Percentiles rank a stretch among this genome's conserved stretches.
Conservation (phyloP, 208 protist species). For the Zelonia costaricensis region DNA sequence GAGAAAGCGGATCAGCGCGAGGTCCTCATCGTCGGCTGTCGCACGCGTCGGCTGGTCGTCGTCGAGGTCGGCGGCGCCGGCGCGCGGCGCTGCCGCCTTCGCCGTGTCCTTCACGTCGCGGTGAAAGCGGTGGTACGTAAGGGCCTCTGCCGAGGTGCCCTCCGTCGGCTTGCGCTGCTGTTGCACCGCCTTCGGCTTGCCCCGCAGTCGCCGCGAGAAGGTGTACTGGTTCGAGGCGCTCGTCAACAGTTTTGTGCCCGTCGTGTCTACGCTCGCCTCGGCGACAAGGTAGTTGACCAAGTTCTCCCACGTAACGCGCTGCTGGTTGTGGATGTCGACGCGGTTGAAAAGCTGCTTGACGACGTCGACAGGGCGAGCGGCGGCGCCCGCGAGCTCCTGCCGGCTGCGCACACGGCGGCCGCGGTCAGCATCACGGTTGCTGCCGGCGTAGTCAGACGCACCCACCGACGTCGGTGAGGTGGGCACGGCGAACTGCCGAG, state of each 20-base stretch:
- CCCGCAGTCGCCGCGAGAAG: conserved; percentile 34
- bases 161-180: background rate
- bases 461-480: too few species aligned
- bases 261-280: conserved; percentile 22
- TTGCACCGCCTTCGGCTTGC: conserved; percentile 1
- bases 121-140: conserved; percentile 11
- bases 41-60: background rate
- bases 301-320: conserved; percentile 63
- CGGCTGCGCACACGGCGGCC: conserved; percentile 12
- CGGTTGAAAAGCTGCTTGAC: conserved; percentile 54
- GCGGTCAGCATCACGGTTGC: conserved; percentile 26
- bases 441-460: background rate
- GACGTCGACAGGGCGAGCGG: conserved; percentile 14
- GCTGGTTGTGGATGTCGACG: conserved; percentile 46
- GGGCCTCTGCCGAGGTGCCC: background rate
- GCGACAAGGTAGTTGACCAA: conserved; percentile 53
- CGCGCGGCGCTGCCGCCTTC: background rate
- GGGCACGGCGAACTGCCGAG: too few species aligned
- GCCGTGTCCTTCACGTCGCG: background rate
- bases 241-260: conserved; percentile 12
- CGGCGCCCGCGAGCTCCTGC: conserved; percentile 23
- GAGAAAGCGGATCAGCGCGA: conserved; percentile 42
- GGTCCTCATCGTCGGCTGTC: conserved; percentile 25
- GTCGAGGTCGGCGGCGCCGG: too few species aligned
- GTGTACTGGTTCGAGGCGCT: conserved; percentile 44